Conservation (phyloP, 2,329 filamentous ascomycete species). For the Cordyceps cateniannulata region DNA sequence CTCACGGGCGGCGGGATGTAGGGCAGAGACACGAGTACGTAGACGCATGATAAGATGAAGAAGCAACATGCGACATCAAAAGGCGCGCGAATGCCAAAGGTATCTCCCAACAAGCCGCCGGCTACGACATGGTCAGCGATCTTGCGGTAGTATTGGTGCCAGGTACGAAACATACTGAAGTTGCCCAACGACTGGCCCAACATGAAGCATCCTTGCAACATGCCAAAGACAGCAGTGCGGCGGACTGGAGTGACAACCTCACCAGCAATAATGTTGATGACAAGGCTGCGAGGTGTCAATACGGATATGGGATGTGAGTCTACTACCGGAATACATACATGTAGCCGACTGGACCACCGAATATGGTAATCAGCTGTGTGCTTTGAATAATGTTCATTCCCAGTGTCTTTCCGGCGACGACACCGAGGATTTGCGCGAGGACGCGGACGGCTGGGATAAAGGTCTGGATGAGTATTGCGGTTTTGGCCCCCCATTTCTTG, state of each 20-base stretch:
- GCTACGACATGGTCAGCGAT: slow-evolving; percentile 25
- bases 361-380: slow-evolving; percentile 60
- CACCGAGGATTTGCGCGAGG: slow-evolving; percentile 56
- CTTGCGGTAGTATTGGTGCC: neutral
- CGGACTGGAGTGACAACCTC: slow-evolving; percentile 55
- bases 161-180: slow-evolving; percentile 34
- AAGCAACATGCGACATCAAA: slow-evolving; percentile 58
- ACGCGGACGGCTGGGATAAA: slow-evolving; percentile 59
- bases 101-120: slow-evolving; percentile 59
- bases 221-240: slow-evolving; percentile 59
- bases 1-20: slow-evolving; percentile 37
- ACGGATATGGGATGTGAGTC: neutral
- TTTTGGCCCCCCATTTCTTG: slow-evolving; percentile 58
- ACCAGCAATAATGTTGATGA: slow-evolving; percentile 61
- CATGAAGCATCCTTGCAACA: slow-evolving; percentile 60
- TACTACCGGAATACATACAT: slow-evolving; percentile 31
- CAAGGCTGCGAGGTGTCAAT: slow-evolving; percentile 34
- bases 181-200: slow-evolving; percentile 60
- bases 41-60: slow-evolving; percentile 41
- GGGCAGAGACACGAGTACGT: slow-evolving; percentile 36
- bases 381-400: slow-evolving; percentile 65
- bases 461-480: slow-evolving; percentile 56
- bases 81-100: slow-evolving; percentile 55
- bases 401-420: slow-evolving; percentile 49
- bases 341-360: slow-evolving; percentile 64